These are phyloP conservation scores for Pelargonium fulgidum DNA, from an alignment of 441 rosid species.

Conservation along the genomic window DNA sequence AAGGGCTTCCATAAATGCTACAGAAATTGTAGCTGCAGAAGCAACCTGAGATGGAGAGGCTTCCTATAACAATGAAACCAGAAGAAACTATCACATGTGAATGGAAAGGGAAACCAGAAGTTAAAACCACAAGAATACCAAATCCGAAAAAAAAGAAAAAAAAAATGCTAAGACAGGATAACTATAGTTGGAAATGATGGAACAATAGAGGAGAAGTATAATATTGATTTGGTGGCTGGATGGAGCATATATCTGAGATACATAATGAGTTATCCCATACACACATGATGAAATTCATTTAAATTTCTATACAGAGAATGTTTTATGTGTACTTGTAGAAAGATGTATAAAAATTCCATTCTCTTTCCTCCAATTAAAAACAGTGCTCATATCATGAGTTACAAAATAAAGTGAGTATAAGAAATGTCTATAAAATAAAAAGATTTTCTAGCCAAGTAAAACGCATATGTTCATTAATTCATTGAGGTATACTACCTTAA, in stretches of 20 bases:
- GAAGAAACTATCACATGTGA: neutral
- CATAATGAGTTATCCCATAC: neutral
- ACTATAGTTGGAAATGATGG: neutral
- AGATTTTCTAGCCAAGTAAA: too few species aligned
- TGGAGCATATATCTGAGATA: neutral
- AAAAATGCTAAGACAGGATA: neutral
- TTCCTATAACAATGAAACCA: slow-evolving; percentile 46
- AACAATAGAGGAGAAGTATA: neutral
- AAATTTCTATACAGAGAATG: neutral
- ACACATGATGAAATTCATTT: neutral
- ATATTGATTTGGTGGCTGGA: too few species aligned
- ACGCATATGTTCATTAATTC: neutral
- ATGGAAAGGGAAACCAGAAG: neutral
- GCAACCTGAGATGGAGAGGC: slow-evolving; percentile 91
- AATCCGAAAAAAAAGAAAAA: too few species aligned
- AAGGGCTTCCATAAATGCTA: slow-evolving; percentile 94
- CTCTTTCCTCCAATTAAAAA: neutral
- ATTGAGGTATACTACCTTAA: slow-evolving; percentile 50
- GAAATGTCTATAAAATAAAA: neutral
- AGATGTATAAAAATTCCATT: neutral
- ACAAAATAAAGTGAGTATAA: neutral
- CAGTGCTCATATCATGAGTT: neutral
- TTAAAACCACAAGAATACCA: neutral
- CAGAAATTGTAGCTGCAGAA: slow-evolving; percentile 87
- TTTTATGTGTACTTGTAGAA: neutral